phyloP scores from a whole-genome alignment of 2,329 filamentous ascomycete genomes.

The Aaosphaeria arxii region DNA sequence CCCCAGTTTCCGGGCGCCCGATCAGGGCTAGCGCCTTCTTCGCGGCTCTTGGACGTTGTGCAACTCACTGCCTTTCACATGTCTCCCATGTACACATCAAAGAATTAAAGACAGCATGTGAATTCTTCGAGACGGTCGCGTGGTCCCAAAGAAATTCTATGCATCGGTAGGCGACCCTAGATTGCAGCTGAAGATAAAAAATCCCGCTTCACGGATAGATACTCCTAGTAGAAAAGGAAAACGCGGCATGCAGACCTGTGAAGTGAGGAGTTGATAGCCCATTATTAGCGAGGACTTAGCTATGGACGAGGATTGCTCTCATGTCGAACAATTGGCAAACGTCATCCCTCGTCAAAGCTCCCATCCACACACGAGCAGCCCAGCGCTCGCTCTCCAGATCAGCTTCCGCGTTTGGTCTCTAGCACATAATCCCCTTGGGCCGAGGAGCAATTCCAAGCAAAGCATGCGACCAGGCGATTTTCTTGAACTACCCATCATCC shows the following conservation, averaged over 20 bases:
- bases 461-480: background rate
- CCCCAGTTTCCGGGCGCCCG: too few relatives aligned
- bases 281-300: too few relatives aligned
- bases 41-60: too few relatives aligned
- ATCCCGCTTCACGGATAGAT: too few relatives aligned
- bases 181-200: too few relatives aligned
- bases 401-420: background rate
- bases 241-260: too few relatives aligned
- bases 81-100: slow-evolving; percentile 9
- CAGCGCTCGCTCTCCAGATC: background rate
- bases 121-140: slow-evolving; percentile 20
- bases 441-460: slow-evolving; percentile 21
- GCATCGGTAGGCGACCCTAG: background rate
- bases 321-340: slow-evolving; percentile 31
- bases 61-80: slow-evolving; percentile 24
- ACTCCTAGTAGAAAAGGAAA: too few relatives aligned
- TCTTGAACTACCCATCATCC: slow-evolving; percentile 14
- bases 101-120: slow-evolving; percentile 21
- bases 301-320: too few relatives aligned
- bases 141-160: slow-evolving; percentile 8
- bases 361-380: background rate
- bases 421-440: slow-evolving; percentile 28
- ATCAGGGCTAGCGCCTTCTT: too few relatives aligned
- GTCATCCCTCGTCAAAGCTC: slow-evolving; percentile 25
- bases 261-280: too few relatives aligned